Evolutionary conservation across 768 basidiomycete genomes (phyloP).

Genomic region (Rhodocollybia butyracea): DNA sequence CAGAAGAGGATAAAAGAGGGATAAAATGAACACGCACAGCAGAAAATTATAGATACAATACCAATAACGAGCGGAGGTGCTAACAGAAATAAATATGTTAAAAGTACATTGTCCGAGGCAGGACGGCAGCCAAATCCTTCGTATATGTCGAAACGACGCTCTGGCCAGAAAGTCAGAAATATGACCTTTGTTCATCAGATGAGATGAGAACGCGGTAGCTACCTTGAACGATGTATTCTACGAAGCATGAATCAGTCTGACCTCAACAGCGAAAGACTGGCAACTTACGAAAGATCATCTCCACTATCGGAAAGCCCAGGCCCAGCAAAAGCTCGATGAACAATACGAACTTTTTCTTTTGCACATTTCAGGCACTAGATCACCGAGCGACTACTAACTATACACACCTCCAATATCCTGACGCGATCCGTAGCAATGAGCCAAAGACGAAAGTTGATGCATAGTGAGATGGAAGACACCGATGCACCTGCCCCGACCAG

Average conservation of each 20-base stretch:
- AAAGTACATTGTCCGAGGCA: slow-evolving; percentile 1
- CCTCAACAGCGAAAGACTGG: not conserved
- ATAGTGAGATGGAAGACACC: not conserved
- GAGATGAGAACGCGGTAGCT: not conserved
- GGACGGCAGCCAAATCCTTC: slow-evolving; percentile 5
- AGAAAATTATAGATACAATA: not conserved
- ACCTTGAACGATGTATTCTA: slow-evolving; percentile 10
- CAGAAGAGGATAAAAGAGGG: not conserved
- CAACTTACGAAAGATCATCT: slow-evolving; percentile 5
- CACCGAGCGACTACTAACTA: not conserved
- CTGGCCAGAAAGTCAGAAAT: not conserved
- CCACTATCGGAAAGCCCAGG: not conserved
- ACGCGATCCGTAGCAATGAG: slow-evolving; percentile 3
- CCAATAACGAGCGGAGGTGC: slow-evolving; percentile 5
- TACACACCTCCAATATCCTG: not conserved
- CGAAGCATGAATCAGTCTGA: not conserved
- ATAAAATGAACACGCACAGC: not conserved
- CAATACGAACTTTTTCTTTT: not conserved
- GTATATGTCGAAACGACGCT: slow-evolving; percentile 7
- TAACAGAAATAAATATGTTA: slow-evolving; percentile 1
- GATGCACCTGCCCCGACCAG: not conserved
- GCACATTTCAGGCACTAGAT: no score
- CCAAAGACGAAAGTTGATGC: slow-evolving; percentile 6
- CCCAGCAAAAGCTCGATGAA: not conserved
- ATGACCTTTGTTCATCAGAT: not conserved